These are phyloP conservation scores for Aegilops umbellulata DNA, from an alignment of 176 grass and related monocot genomes.

Conservation along the genomic window DNA sequence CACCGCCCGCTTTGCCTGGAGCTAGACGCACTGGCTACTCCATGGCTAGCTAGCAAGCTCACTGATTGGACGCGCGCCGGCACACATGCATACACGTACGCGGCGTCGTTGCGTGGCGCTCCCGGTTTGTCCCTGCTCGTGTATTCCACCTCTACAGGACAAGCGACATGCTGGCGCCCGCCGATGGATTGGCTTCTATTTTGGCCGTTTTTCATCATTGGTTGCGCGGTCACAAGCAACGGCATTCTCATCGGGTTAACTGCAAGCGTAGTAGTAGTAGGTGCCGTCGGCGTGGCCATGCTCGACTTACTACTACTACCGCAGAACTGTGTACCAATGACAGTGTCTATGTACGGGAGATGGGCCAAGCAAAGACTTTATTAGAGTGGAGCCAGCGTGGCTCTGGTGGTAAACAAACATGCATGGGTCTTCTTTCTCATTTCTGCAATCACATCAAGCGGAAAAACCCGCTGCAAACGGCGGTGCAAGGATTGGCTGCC, in stretches of 20 bases:
- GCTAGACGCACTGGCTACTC: background rate
- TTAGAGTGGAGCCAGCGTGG: background rate
- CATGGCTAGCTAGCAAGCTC: background rate
- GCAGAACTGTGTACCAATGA: background rate
- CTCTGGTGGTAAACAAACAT: background rate
- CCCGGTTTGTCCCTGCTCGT: background rate
- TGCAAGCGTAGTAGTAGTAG: too few species aligned
- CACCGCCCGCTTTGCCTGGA: background rate
- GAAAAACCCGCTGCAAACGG: background rate
- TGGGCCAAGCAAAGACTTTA: background rate
- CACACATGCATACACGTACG: background rate
- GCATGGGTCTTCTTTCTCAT: background rate
- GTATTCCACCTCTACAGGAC: conserved; percentile 18
- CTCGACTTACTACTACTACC: background rate
- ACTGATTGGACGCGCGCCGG: background rate
- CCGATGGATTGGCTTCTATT: background rate
- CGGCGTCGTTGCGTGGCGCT: background rate
- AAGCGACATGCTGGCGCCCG: conserved; percentile 12
- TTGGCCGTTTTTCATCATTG: background rate
- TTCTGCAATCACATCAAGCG: background rate
- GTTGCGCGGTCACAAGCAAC: conserved; percentile 32
- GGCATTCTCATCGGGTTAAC: background rate
- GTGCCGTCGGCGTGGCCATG: background rate
- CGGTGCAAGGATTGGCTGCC: background rate
- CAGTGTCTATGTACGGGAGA: too few species aligned